Base-by-base conservation (phyloP, 2,329 filamentous ascomycete genomes). In the Fusarium udum region DNA sequence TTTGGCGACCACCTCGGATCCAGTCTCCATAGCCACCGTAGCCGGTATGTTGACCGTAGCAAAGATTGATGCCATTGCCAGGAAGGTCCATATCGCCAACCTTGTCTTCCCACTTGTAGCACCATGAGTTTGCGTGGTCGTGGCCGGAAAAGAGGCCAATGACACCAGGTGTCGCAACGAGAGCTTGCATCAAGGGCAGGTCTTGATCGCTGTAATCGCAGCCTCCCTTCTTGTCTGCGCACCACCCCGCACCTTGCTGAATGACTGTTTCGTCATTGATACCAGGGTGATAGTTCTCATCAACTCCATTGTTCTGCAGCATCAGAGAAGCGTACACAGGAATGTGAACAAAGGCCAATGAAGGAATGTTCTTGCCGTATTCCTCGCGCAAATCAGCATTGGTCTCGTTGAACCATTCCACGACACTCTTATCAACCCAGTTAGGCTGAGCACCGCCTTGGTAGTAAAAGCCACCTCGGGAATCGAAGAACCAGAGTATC, bases 401-500 rank as follows among this genome's bases (percentile, higher is more conserved):
- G 22, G 83, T 84, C 16, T 76, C 31, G 15, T 70, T 69, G 74
- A 86, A 87, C 85, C 86, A 87, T 24, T 80, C 64, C 0, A 84
- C 85, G 1, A 86, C 85, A 13, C 75, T 79, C 22, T 58, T 36
- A 61, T 86, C 82, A 6, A 87, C 85, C 85, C 85, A 87, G 73
- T 86, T 79, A 1, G 81, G 81, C 14, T 81, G 80, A 5, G 58
- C 48, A 1, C 46, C 43, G 14, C 80, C 69, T 61, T 85, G 85
- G 75, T 85, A 88, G 43, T 84, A 82, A 51, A 83, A 83, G 12
- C 89, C 90, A 26, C 90, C 90, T n/a, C 87, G 84, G 57, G 85
- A 87, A 75, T 93, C 91, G 70, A 93, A 92, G 81, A 93, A 93
- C 90, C 90, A 93, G 1, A 93, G 82, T 2, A 93, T 75, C 12